A percentile compares a stretch with the other conserved stretches of the same genome.
Evolutionary conservation across 768 basidiomycete species (phyloP).

Genomic region (Cyclocybe aegerita): DNA sequence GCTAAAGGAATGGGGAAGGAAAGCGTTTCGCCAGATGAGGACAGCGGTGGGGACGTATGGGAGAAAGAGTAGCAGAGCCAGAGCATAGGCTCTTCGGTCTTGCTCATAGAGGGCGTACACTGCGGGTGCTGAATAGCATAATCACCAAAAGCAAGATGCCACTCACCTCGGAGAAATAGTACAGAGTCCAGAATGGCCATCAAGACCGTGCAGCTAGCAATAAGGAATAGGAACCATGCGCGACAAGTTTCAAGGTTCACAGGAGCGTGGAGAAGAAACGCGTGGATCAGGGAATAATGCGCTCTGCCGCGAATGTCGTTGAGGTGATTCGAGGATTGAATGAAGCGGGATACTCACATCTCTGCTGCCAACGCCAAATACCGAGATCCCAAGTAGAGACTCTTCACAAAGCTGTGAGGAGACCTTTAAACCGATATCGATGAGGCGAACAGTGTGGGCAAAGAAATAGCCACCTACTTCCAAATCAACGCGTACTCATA

Average conservation of each 20-base stretch:
- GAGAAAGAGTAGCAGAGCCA: background rate
- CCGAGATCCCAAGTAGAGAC: background rate
- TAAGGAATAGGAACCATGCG: background rate
- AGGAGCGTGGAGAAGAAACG: background rate
- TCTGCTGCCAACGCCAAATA: background rate
- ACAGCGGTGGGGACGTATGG: background rate
- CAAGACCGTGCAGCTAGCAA: background rate
- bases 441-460: background rate
- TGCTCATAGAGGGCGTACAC: slow-evolving; percentile 1
- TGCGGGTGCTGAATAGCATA: background rate
- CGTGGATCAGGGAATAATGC: slow-evolving; percentile 2
- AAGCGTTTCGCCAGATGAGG: background rate
- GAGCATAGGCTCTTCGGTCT: background rate
- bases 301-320: background rate
- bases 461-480: background rate
- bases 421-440: background rate
- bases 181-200: background rate
- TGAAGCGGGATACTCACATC: background rate
- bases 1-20: background rate
- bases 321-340: background rate
- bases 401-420: background rate
- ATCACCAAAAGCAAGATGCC: background rate
- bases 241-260: background rate
- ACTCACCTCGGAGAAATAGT: background rate
- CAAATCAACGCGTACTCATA: background rate